These are phyloP conservation scores for Taiozyma sp. DNA, from an alignment of 1,139 yeast species.

Conservation along the genomic window DNA sequence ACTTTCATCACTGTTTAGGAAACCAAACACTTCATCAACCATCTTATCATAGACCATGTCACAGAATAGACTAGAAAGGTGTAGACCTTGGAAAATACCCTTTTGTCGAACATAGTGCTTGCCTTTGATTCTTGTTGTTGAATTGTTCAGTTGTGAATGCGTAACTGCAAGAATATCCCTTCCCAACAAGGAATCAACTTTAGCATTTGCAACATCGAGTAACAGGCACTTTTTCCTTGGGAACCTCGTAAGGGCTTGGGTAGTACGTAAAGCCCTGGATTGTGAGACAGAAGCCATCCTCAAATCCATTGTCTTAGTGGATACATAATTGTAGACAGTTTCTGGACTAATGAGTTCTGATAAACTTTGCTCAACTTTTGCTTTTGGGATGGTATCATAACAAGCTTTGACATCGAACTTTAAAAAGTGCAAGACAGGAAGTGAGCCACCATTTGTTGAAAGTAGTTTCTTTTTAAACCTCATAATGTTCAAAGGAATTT, in stretches of 20 bases:
- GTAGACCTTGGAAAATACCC: slow-evolving; percentile 88
- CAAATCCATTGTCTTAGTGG: slow-evolving; percentile 4
- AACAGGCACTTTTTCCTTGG: neutral
- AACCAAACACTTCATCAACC: slow-evolving; percentile 38
- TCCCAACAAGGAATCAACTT: slow-evolving; percentile 19
- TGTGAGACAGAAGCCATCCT: neutral
- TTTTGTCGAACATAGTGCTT: slow-evolving; percentile 39
- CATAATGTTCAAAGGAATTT: slow-evolving; percentile 29
- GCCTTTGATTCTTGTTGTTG: slow-evolving; percentile 32
- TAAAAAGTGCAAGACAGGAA: slow-evolving; percentile 44
- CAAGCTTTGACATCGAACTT: slow-evolving; percentile 80
- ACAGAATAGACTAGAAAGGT: slow-evolving; percentile 70
- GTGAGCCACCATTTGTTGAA: slow-evolving; percentile 10
- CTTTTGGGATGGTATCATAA: slow-evolving; percentile 67
- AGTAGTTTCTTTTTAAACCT: slow-evolving; percentile 26
- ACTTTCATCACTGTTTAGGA: slow-evolving; percentile 25
- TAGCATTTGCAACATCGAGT: slow-evolving; percentile 1
- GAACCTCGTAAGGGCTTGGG: neutral
- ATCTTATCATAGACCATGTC: slow-evolving; percentile 67
- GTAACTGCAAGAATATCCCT: slow-evolving; percentile 30
- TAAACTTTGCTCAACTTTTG: slow-evolving; percentile 32
- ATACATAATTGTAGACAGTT: slow-evolving; percentile 7
- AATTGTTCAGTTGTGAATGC: slow-evolving; percentile 34
- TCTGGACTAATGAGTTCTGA: slow-evolving; percentile 11
- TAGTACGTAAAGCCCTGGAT: neutral